Conservation (phyloP, 2,329 filamentous ascomycete genomes). For the Huntiella savannae region DNA sequence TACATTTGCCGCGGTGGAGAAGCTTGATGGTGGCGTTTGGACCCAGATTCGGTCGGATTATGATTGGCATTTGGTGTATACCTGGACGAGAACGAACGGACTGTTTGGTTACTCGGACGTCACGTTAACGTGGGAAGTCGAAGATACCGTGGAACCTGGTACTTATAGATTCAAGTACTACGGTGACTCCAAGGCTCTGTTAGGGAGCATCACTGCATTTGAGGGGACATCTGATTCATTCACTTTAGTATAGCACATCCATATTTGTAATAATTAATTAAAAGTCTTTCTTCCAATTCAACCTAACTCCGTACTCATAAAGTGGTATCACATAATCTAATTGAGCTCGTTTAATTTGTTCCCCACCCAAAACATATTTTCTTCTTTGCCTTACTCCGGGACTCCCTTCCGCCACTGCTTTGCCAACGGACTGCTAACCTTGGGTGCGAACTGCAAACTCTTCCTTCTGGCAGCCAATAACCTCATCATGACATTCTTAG, state of each 20-base stretch:
- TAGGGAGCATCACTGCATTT: conserved; percentile 46
- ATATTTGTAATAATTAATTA: not conserved
- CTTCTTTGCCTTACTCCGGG: not conserved
- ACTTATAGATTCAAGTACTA: conserved; percentile 67
- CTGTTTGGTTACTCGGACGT: conserved; percentile 59
- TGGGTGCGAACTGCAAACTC: conserved; percentile 60
- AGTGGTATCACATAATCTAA: not conserved
- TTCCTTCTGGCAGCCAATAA: conserved; percentile 56
- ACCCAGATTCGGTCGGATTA: conserved; percentile 47
- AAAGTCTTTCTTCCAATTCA: not conserved
- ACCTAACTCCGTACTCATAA: not conserved
- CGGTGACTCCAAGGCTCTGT: conserved; percentile 53
- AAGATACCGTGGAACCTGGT: conserved; percentile 33
- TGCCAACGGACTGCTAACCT: conserved; percentile 52
- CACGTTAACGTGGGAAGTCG: conserved; percentile 51
- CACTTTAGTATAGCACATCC: not conserved
- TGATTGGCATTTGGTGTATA: conserved; percentile 68
- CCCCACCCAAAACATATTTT: not conserved
- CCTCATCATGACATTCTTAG: conserved; percentile 34
- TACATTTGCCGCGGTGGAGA: conserved; percentile 61
- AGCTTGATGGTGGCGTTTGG: conserved; percentile 30
- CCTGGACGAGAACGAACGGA: conserved; percentile 55
- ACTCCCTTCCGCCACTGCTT: conserved; percentile 28
- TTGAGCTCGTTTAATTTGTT: not conserved
- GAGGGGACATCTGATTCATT: conserved; percentile 38